Conservation (phyloP, 2,329 filamentous ascomycete species). For the Raffaelea arxii region DNA sequence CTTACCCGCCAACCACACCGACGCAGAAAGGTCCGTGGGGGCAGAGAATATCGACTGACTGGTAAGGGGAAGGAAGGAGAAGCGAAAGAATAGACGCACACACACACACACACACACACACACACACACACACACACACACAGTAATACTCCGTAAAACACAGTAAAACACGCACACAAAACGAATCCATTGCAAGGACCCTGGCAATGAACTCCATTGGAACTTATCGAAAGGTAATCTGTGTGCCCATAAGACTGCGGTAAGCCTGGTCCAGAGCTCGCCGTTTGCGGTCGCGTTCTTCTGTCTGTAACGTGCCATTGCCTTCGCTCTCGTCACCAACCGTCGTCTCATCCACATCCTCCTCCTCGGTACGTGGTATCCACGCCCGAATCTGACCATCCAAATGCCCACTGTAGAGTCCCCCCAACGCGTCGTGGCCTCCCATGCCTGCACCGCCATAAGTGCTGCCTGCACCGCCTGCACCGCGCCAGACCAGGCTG, state of each 20-base stretch:
- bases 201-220: background rate
- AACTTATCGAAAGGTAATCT: conserved; percentile 48
- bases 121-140: no score
- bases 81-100: no score
- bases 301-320: conserved; percentile 29
- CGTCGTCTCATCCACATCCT: conserved; percentile 26
- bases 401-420: conserved; percentile 69
- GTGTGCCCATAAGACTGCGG: conserved; percentile 61
- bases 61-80: no score
- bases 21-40: no score
- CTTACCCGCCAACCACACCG: no score
- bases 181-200: no score
- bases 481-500: conserved; percentile 61
- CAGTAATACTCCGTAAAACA: no score
- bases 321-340: conserved; percentile 35
- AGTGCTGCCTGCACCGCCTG: conserved; percentile 45
- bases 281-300: conserved; percentile 57
- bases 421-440: conserved; percentile 40
- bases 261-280: conserved; percentile 75
- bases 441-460: conserved; percentile 52
- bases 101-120: no score
- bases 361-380: conserved; percentile 47
- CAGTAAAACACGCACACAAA: no score
- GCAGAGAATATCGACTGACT: no score
- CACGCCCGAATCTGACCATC: conserved; percentile 79